A percentile compares a stretch with the other conserved stretches of the same genome.
Evolutionary conservation across 2,329 filamentous ascomycete genomes (phyloP).

Genomic region (Apiospora hydei): DNA sequence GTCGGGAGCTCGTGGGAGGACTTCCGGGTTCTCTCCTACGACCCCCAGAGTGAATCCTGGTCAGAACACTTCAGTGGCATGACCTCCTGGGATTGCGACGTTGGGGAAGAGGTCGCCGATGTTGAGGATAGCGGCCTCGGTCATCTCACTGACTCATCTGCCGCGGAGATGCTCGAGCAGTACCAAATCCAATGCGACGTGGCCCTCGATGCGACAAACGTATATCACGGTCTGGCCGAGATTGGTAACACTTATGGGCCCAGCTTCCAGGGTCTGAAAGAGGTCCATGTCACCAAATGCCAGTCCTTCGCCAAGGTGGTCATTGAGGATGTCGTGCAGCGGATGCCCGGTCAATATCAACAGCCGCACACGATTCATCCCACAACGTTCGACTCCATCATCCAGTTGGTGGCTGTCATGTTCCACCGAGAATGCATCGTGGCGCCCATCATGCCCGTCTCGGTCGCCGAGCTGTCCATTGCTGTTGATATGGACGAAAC

Average conservation of each 20-base stretch:
- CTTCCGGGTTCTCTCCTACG: constrained; percentile 25
- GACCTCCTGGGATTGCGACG: constrained; percentile 23
- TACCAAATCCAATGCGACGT: background rate
- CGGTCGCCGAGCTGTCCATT: constrained; percentile 26
- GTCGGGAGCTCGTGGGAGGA: constrained; percentile 21
- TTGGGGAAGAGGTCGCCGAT: background rate
- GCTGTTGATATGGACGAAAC: constrained; percentile 22
- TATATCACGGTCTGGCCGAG: constrained; percentile 4
- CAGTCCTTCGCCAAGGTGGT: constrained; percentile 13
- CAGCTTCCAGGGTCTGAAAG: constrained; percentile 20
- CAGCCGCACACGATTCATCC: constrained; percentile 27
- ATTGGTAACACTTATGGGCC: constrained; percentile 25
- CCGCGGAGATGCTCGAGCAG: constrained; percentile 21
- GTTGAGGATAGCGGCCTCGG: constrained; percentile 14
- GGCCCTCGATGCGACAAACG: constrained; percentile 20
- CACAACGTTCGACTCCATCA: constrained; percentile 25
- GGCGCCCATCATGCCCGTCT: constrained; percentile 28
- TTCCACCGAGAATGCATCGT: constrained; percentile 27
- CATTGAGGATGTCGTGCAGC: constrained; percentile 22
- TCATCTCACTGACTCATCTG: constrained; percentile 23
- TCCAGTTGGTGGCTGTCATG: constrained; percentile 19
- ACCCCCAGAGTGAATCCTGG: constrained; percentile 23
- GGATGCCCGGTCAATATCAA: constrained; percentile 25
- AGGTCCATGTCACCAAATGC: constrained; percentile 22
- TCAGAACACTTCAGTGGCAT: constrained; percentile 20